A percentile compares a stretch with the other conserved stretches of the same genome.
Evolutionary conservation across 441 rosid species (phyloP).

Genomic region (Adansonia gregorii): DNA sequence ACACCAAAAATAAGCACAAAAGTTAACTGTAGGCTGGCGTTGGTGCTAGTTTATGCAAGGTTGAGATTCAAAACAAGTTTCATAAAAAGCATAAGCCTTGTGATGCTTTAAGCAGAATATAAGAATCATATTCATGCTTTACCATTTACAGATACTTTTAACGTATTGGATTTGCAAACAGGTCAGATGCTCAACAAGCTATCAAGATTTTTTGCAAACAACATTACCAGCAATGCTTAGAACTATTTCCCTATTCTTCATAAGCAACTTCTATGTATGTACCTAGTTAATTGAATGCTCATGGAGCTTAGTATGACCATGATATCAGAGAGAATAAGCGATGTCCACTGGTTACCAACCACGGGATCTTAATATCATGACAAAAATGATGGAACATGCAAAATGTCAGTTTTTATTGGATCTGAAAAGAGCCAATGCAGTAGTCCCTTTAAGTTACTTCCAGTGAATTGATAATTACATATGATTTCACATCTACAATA

Average conservation of each 20-base stretch:
- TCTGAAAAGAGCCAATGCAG: neutral
- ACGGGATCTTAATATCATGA: neutral
- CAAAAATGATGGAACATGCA: neutral
- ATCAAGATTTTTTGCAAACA: neutral
- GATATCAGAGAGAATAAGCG: neutral
- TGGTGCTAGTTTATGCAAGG: neutral
- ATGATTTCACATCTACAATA: conserved; percentile 19
- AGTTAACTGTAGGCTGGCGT: neutral
- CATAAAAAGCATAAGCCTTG: neutral
- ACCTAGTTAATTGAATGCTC: neutral
- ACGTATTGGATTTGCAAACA: neutral
- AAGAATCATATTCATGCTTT: neutral
- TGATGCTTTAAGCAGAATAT: neutral
- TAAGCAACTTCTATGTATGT: neutral
- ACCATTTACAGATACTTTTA: neutral
- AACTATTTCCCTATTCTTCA: neutral
- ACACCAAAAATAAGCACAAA: neutral
- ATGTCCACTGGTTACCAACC: neutral
- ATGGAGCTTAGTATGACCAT: neutral
- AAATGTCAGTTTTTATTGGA: neutral
- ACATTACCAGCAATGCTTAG: neutral
- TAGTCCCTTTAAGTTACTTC: neutral
- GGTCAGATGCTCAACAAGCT: conserved; percentile 5
- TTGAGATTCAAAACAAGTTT: neutral
- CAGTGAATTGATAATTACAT: neutral